Base-by-base conservation (phyloP, 2,329 filamentous ascomycete genomes). In the Ramichloridium luteum region DNA sequence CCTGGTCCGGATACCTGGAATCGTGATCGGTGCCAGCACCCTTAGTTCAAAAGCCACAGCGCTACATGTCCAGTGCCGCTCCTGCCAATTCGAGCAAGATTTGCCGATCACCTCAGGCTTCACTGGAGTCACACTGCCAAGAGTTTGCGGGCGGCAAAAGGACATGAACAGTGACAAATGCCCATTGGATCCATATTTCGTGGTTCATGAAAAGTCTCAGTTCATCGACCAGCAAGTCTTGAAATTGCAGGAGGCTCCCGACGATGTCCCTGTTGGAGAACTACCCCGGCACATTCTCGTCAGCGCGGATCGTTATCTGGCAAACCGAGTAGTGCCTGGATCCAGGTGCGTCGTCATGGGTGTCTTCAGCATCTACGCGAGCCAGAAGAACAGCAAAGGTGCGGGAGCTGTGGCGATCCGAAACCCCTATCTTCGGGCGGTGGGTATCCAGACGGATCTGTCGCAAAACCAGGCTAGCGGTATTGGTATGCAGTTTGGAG, bases 191-290 rank as follows among this genome's bases (percentile, higher is more conserved):
- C 90, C 90, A 11, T 98, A 94, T 60, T 93, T 90, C 49, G 84
- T 98, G 35, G 70, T 90, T 36, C 90, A 98, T 54, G 90, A 98
- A 58, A 85, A 80, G 55, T 93, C 82, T 22, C 74, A 77, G 41
- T 98, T 98, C 54, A 86, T 96, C 49, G 90, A 98, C 51, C 90
- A 98, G 58, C 90, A 98, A 57, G 83, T 98, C 38, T 80, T 98
- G 55, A 98, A 98, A 58, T 73, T 98, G 12, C 90, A 98, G 55
- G 90, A 98, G 59, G 90, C 88, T 0, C 90, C 90, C 2, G 90
- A 98, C 51, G 85, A 96, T 57, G 90, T 98, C 0, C 90, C 90
- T 0, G 90, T 98, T 2, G 90, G 90, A 62, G 90, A 98, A 59
- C 64, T 98, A 30, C 90, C 90, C 3, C 72, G 90, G 25, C 90